These are phyloP conservation scores for Russula griseocarnosa DNA, from an alignment of 768 basidiomycete species.

Conservation along the genomic window DNA sequence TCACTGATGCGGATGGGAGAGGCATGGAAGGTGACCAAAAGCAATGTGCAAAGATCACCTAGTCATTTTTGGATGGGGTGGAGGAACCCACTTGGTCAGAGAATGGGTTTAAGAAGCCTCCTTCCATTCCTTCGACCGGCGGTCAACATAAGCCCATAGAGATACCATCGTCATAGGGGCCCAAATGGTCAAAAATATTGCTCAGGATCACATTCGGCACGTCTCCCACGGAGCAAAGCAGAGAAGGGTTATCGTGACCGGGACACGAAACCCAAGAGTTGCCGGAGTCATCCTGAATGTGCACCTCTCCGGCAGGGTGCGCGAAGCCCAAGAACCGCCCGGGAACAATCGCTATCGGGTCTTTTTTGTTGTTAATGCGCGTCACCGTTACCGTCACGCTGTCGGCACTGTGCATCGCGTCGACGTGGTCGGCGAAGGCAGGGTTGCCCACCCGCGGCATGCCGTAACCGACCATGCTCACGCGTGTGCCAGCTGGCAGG, in stretches of 20 bases:
- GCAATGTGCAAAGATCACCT: too few relatives aligned
- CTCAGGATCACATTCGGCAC: constrained; percentile 1
- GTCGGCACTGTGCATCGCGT: constrained; percentile 6
- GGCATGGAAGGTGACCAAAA: too few relatives aligned
- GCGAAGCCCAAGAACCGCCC: constrained; percentile 24
- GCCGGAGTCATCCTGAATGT: constrained; percentile 11
- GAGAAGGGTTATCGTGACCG: constrained; percentile 20
- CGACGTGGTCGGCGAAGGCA: constrained; percentile 40
- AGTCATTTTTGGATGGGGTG: too few relatives aligned
- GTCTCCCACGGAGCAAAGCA: constrained; percentile 16
- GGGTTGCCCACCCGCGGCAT: constrained; percentile 51
- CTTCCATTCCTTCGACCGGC: background rate
- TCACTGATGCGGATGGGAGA: too few relatives aligned
- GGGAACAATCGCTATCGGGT: constrained; percentile 28
- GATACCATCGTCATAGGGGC: constrained; percentile 22
- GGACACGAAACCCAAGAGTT: constrained; percentile 17
- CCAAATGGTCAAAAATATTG: constrained; percentile 17
- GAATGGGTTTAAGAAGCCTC: background rate
- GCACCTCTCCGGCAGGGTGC: constrained; percentile 28
- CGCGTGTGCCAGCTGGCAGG: constrained; percentile 34
- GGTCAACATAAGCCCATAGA: constrained; percentile 21
- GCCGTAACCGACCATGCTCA: constrained; percentile 48
- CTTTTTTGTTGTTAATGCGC: constrained; percentile 28
- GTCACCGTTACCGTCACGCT: background rate
- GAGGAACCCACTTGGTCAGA: too few relatives aligned